These are phyloP conservation scores for Thalassiosira sp. DNA, from an alignment of 352 stramenopile species.

Conservation along the genomic window DNA sequence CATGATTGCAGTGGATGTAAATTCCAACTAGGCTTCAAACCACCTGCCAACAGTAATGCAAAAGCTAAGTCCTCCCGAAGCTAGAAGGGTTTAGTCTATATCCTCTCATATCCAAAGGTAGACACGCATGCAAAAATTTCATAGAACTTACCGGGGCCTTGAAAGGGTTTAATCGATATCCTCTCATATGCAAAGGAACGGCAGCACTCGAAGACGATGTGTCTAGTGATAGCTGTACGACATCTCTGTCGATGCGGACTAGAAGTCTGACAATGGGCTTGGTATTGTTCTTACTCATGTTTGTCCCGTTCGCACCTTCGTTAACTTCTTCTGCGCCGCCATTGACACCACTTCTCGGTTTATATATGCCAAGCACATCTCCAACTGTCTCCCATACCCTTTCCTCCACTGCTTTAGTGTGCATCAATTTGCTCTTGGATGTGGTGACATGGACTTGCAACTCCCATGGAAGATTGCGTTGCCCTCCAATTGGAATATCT, in stretches of 20 bases:
- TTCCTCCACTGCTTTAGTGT: conserved; percentile 62
- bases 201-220: conserved; percentile 33
- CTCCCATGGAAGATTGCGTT: conserved; percentile 8
- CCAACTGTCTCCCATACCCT: conserved; percentile 53
- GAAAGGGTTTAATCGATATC: conserved; percentile 63
- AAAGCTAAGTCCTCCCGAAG: conserved; percentile 76
- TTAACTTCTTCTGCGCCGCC: conserved; percentile 8
- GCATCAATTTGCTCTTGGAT: conserved; percentile 69
- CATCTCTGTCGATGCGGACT: conserved; percentile 57
- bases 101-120: conserved; percentile 69
- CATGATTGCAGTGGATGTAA: conserved; percentile 16
- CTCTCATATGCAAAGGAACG: conserved; percentile 67
- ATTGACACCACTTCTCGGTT: conserved; percentile 13
- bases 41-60: conserved; percentile 57
- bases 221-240: conserved; percentile 64
- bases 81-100: conserved; percentile 66
- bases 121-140: too few relatives aligned
- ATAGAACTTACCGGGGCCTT: too few relatives aligned
- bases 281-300: conserved; percentile 8
- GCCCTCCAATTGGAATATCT: conserved; percentile 1
- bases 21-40: conserved; percentile 55
- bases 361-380: conserved; percentile 40
- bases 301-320: conserved; percentile 6
- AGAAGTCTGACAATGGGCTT: conserved; percentile 39
- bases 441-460: conserved; percentile 61